A percentile compares a stretch with the other conserved stretches of the same genome.
Evolutionary conservation across 306 rosid genomes (phyloP).

Genomic region (Datisca glomerata): DNA sequence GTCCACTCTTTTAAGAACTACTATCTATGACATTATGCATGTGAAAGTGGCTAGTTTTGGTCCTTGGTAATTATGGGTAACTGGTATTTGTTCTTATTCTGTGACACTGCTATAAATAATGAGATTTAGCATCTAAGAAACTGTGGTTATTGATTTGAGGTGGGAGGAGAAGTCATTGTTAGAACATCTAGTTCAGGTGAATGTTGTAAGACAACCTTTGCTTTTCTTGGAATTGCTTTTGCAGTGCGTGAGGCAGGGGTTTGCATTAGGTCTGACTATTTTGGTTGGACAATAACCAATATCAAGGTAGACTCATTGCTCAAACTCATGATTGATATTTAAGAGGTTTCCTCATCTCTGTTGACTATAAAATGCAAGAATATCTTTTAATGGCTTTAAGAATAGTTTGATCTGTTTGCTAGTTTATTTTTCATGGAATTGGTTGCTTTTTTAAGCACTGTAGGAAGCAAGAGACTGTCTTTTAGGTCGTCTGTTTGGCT

Average conservation of each 20-base stretch:
- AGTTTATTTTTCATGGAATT: not conserved
- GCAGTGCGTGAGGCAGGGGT: slow-evolving; percentile 98
- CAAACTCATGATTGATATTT: slow-evolving; percentile 57
- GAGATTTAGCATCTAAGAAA: too few species aligned
- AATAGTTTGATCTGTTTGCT: slow-evolving; percentile 7
- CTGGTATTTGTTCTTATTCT: too few species aligned
- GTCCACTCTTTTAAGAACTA: too few species aligned
- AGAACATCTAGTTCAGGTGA: too few species aligned
- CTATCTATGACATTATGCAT: too few species aligned
- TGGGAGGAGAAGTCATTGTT: not conserved
- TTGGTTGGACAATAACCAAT: slow-evolving; percentile 29
- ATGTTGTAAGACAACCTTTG: not conserved
- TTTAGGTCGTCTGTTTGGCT: slow-evolving; percentile 84
- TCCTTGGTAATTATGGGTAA: too few species aligned
- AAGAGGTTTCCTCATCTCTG: slow-evolving; percentile 84
- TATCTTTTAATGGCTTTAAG: slow-evolving; percentile 6
- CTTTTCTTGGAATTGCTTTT: slow-evolving; percentile 9
- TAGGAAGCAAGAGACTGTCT: slow-evolving; percentile 88
- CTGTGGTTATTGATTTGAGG: not conserved
- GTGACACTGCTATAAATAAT: too few species aligned
- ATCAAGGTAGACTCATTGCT: slow-evolving; percentile 63
- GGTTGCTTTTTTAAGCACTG: slow-evolving; percentile 20
- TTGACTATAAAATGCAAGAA: slow-evolving; percentile 99
- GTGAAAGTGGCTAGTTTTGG: too few species aligned
- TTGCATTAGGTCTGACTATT: slow-evolving; percentile 68